Evolutionary conservation across 2,329 filamentous ascomycete genomes (phyloP), one percentile per base, ranked within the genome.

Genomic region (Fusarium buharicum): DNA sequence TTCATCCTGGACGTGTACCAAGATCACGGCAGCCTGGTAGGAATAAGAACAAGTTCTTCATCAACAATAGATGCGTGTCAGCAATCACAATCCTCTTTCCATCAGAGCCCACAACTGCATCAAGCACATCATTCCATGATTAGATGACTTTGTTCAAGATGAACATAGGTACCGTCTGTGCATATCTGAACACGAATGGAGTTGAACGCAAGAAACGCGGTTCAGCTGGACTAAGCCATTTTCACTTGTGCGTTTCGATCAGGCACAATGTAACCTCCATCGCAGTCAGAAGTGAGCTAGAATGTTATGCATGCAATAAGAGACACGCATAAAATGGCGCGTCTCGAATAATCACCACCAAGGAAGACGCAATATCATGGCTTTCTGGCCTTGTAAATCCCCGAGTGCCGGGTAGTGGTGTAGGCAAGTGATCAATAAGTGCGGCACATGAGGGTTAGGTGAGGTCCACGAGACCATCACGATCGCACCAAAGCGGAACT

Each of bases 391-490:
- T n/a, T 36, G 40, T 33, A 40, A 28, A 48, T 12, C 38, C 14
- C 18, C 37, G n/a, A 36, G 10, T 45, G 18, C 20, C n/a, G 38
- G 31, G 34, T 45, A 41, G 43, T n/a, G 37, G 37, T 16, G 31
- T 20, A 16, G 28, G 38, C 62, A 43, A 62, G 46, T 64, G 62
- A 64, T 49, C 62, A 63, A 30, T 39, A 45, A 45, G 45, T 16
- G 37, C 47, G 62, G 62, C 62, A 64, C 62, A 64, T 65, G 61
- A 33, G 43, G 39, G 30, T 41, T 58, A 16, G 44, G 4, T 37
- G 37, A 57, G 50, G 55, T 41, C 46, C 61, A 64, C 61, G 61
- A 62, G 61, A 57, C 61, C 61, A 64, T 22, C 51, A 47, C 46
- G 45, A 60, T 49, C 44, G 51, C 30, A 62, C 58, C 33, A 45